phyloP scores from a whole-genome alignment of 176 grass and related monocot species.

The Chrysopogon serrulatus region DNA sequence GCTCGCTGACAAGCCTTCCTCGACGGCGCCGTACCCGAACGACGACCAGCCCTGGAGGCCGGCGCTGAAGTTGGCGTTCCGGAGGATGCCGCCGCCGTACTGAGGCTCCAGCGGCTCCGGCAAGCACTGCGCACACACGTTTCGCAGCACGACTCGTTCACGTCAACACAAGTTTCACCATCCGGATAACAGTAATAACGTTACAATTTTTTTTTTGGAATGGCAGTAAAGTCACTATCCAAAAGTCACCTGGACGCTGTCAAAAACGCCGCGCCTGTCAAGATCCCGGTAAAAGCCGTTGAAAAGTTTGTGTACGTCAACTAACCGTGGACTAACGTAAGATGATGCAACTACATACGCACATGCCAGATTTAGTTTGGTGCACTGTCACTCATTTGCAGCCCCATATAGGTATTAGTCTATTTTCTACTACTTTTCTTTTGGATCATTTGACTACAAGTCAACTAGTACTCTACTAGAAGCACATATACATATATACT shows the following conservation, averaged over 20 bases:
- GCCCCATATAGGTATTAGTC: neutral
- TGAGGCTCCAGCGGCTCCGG: constrained; percentile 57
- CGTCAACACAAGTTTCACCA: neutral
- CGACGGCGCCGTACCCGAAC: constrained; percentile 42
- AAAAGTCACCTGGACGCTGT: too few relatives aligned
- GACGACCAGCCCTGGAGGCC: constrained; percentile 53
- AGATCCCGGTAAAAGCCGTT: constrained; percentile 26
- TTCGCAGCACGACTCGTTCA: neutral
- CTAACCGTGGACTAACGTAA: constrained; percentile 22
- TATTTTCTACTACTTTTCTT: neutral
- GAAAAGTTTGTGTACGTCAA: constrained; percentile 29
- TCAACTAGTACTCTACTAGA: neutral
- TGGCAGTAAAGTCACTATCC: too few relatives aligned
- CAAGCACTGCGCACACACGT: constrained; percentile 58
- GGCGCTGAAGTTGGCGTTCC: constrained; percentile 59
- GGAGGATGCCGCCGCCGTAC: constrained; percentile 83
- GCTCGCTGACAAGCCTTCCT: constrained; percentile 27
- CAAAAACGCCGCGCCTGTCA: constrained; percentile 10
- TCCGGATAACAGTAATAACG: neutral
- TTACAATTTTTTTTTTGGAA: neutral
- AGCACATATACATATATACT: neutral
- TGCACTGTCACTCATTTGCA: neutral
- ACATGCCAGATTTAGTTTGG: constrained; percentile 30
- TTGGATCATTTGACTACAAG: constrained; percentile 15
- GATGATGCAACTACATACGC: neutral